Base-by-base conservation (phyloP, 768 basidiomycete genomes). In the Macrolepiota fuliginosa region DNA sequence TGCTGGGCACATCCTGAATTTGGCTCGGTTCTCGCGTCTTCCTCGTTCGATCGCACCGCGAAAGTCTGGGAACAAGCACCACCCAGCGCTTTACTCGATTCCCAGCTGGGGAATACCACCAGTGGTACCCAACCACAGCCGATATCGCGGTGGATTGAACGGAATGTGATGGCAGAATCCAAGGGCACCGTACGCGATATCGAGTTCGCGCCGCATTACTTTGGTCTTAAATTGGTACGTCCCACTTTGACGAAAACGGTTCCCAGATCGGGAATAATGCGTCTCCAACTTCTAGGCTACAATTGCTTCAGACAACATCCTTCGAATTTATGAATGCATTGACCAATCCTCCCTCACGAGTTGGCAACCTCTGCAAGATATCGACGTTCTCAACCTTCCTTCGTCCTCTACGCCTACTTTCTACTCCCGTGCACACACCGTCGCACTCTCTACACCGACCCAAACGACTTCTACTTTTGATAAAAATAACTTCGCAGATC, bases 1-100 rank as follows among this genome's bases (percentile, higher is more conserved):
- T 84, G 84, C 56, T 98, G 94, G 92, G 94, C 94, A 1, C 94
- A 96, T 70, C 94, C 96, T 4, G 89, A 95, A 72, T 95, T 94
- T 62, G 96, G 94, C 3, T 84, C 87, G 1, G 84, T 97, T 56
- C 79, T 98, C 58, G 94, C 94, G 0, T 92, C 91, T 3, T 85
- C 87, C 4, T 94, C 91, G 1, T 94, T 95, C 68, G 96, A 98
- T 74, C 83, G 96, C 25, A 91, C 91, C 0, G 91, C 95, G 58
- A 92, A 96, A 73, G 83, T 99, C 15, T 98, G 94, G 94, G 92
- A 96, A 70, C 85, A 91, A 73, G 77, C 76, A 0, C 73, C 74
- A 7, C 65, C 71, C 1, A 66, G 70, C 9, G 64, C 67, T 12
- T 68, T 61, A 3, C 60, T 55, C 36, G 60, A 61, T 37, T 49